Conservation (phyloP, 1,284 basidiomycete species). For the Melampsora americana region DNA sequence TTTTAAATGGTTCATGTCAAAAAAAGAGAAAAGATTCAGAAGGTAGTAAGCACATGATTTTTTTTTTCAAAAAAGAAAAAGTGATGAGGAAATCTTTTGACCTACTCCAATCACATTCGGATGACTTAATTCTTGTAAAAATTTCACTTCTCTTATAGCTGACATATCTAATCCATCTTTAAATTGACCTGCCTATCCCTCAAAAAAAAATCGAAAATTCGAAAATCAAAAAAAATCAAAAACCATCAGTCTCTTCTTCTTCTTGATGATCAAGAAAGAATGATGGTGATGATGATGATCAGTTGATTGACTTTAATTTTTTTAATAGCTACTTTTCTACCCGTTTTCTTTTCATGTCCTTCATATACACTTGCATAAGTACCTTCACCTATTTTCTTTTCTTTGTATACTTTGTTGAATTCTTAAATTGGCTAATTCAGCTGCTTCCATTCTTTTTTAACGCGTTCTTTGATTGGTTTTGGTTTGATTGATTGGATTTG, state of each 20-base stretch:
- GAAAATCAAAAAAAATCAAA: not conserved
- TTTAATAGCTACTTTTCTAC: constrained; percentile 86
- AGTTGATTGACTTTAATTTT: constrained; percentile 61
- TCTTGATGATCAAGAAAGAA: not conserved
- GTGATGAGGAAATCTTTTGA: not conserved
- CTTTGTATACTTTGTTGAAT: constrained; percentile 43
- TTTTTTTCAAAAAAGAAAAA: not conserved
- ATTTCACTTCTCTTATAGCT: constrained; percentile 96
- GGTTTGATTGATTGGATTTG: too few species aligned
- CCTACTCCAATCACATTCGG: constrained; percentile 87
- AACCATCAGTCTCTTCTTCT: not conserved
- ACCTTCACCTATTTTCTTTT: constrained; percentile 70
- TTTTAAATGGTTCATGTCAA: constrained; percentile 3
- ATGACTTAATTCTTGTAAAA: constrained; percentile 86
- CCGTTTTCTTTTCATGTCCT: constrained; percentile 71
- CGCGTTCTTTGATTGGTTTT: too few species aligned
- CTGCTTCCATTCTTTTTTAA: constrained; percentile 27
- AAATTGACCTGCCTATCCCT: constrained; percentile 79
- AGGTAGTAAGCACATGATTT: not conserved
- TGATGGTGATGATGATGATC: too few species aligned
- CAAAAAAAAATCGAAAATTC: not conserved
- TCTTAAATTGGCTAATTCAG: constrained; percentile 39
- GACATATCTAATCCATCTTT: constrained; percentile 99
- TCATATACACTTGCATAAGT: constrained; percentile 95
- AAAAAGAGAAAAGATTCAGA: constrained; percentile 1